A percentile compares a stretch with the other conserved stretches of the same genome.
Conservation (phyloP, 73 alveolate species). For the Paramecium bursaria region DNA sequence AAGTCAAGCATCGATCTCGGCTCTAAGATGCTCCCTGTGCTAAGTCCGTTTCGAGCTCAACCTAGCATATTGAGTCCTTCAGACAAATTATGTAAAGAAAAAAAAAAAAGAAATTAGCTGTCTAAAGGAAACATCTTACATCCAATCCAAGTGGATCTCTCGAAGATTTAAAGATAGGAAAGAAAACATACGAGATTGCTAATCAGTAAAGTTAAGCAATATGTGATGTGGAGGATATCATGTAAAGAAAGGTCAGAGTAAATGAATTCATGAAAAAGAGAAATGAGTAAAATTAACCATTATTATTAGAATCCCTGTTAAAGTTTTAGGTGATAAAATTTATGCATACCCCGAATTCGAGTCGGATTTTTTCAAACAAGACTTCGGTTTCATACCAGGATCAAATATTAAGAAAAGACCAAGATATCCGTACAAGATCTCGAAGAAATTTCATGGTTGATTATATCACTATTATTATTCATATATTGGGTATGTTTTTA, state of each 20-base stretch:
- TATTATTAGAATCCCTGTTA: slow-evolving; percentile 21
- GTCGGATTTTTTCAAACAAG: slow-evolving; percentile 33
- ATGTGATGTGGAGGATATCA: neutral
- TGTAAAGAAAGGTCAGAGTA: slow-evolving; percentile 56
- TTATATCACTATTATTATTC: neutral
- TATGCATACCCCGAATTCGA: slow-evolving; percentile 58
- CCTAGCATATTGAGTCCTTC: neutral
- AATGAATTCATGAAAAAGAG: slow-evolving; percentile 7
- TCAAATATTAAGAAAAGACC: slow-evolving; percentile 8
- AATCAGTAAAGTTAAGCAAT: slow-evolving; percentile 39
- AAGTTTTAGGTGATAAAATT: slow-evolving; percentile 23
- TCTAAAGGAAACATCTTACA: neutral
- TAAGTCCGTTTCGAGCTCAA: slow-evolving; percentile 9
- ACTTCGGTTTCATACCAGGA: slow-evolving; percentile 40
- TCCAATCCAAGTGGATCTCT: neutral
- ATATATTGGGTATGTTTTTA: neutral
- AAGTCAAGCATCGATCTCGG: slow-evolving; percentile 47
- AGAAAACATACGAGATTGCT: slow-evolving; percentile 12
- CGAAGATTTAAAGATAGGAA: slow-evolving; percentile 40
- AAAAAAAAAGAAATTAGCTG: neutral
- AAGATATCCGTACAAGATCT: slow-evolving; percentile 44
- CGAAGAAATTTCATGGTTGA: slow-evolving; percentile 62
- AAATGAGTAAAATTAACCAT: neutral
- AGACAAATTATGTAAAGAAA: neutral
- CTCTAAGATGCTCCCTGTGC: slow-evolving; percentile 27